These are phyloP conservation scores for Dioszegia crocea DNA, from an alignment of 768 basidiomycete species.

Conservation along the genomic window DNA sequence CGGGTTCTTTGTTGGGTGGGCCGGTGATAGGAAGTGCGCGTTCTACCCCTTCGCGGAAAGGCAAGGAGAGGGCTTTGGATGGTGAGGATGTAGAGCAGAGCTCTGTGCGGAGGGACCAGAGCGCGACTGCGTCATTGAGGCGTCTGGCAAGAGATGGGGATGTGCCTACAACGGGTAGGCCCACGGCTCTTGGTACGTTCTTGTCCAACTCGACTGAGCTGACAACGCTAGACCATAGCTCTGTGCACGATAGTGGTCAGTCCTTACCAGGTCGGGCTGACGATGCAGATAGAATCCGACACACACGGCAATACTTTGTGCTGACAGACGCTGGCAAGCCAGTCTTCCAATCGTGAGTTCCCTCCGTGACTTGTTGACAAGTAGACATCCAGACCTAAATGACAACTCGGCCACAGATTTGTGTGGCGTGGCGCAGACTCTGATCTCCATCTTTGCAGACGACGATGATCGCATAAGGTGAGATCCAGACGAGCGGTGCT, in stretches of 20 bases:
- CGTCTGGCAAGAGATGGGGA: background rate
- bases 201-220: no score
- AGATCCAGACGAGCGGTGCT: slow-evolving; percentile 32
- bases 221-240: no score
- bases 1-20: background rate
- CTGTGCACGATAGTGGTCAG: no score
- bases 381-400: slow-evolving; percentile 14
- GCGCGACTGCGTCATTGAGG: background rate
- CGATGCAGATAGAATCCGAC: background rate
- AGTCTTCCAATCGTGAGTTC: slow-evolving; percentile 84
- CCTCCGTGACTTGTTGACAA: background rate
- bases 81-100: slow-evolving; percentile 5
- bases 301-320: slow-evolving; percentile 73
- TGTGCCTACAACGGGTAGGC: background rate
- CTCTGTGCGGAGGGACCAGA: background rate
- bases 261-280: no score
- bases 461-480: slow-evolving; percentile 67
- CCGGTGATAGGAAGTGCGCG: background rate
- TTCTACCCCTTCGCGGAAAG: slow-evolving; percentile 19
- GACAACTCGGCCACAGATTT: slow-evolving; percentile 67
- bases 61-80: slow-evolving; percentile 23
- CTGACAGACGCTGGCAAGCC: slow-evolving; percentile 96
- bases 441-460: slow-evolving; percentile 92
- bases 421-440: slow-evolving; percentile 89
- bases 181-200: no score